phyloP scores from a whole-genome alignment of 140 eudicot genomes.

The Stevia rebaudiana region DNA sequence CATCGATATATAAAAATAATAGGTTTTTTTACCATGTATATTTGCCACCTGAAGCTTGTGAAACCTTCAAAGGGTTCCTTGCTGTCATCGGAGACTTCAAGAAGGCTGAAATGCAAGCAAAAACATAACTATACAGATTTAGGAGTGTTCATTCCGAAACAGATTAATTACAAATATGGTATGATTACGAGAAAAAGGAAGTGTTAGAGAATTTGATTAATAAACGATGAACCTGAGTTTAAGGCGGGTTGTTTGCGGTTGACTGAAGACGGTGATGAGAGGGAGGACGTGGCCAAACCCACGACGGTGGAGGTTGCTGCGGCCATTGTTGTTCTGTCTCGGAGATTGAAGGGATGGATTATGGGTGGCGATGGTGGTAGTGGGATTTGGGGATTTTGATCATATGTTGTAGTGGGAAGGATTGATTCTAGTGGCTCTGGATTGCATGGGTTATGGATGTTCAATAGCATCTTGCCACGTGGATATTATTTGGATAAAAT shows the following conservation, averaged over 20 bases:
- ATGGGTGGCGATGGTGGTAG: background rate
- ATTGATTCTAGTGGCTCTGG: slow-evolving; percentile 37
- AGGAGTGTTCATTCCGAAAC: too few relatives aligned
- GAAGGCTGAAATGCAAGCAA: slow-evolving; percentile 41
- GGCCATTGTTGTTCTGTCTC: slow-evolving; percentile 36
- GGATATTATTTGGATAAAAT: slow-evolving; percentile 55
- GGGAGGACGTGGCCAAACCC: slow-evolving; percentile 71
- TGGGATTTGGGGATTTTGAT: slow-evolving; percentile 13
- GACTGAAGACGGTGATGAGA: slow-evolving; percentile 40
- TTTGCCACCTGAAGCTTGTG: slow-evolving; percentile 54
- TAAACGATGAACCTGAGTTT: slow-evolving; percentile 32
- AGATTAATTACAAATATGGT: background rate
- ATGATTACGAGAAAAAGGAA: background rate
- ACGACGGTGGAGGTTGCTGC: slow-evolving; percentile 59
- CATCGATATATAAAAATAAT: background rate
- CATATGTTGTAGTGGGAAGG: slow-evolving; percentile 30
- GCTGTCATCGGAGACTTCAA: slow-evolving; percentile 44
- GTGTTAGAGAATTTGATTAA: background rate
- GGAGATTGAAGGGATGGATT: background rate
- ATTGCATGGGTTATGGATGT: slow-evolving; percentile 28
- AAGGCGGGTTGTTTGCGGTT: slow-evolving; percentile 38
- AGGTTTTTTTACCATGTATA: slow-evolving; percentile 57
- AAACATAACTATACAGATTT: background rate
- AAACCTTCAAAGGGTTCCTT: slow-evolving; percentile 60
- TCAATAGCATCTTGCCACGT: slow-evolving; percentile 60